A percentile compares a stretch with the other conserved stretches of the same genome.
Conservation (phyloP, 1,139 yeast genomes). For the Pichia sp. region DNA sequence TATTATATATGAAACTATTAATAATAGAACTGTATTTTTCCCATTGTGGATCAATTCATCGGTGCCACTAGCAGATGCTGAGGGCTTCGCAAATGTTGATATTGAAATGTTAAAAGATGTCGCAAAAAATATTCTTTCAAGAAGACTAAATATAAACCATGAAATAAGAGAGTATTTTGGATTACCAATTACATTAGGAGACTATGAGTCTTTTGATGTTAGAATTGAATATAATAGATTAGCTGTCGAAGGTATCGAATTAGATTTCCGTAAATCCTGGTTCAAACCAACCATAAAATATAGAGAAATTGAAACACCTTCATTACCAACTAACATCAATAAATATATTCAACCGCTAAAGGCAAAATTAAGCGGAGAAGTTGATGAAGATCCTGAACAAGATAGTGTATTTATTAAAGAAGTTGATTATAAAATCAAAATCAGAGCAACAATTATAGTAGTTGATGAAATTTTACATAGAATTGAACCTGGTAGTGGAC, state of each 20-base stretch:
- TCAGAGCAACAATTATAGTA: conserved; percentile 24
- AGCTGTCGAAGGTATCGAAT: conserved; percentile 26
- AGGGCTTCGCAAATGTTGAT: conserved; percentile 24
- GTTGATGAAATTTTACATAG: conserved; percentile 14
- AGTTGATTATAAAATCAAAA: conserved; percentile 25
- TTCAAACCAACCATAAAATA: conserved; percentile 21
- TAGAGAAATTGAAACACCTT: conserved; percentile 23
- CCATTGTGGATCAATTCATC: conserved; percentile 26
- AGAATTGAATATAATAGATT: conserved; percentile 23
- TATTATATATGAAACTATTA: conserved; percentile 23
- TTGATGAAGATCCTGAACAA: conserved; percentile 22
- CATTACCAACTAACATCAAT: conserved; percentile 24
- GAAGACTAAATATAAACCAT: conserved; percentile 26
- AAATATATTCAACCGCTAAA: conserved; percentile 26
- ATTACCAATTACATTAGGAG: conserved; percentile 26
- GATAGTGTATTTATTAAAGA: conserved; percentile 19
- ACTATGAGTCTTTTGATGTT: conserved; percentile 24
- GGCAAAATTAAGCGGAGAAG: conserved; percentile 16
- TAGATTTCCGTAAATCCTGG: conserved; percentile 27
- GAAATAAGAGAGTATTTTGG: conserved; percentile 25
- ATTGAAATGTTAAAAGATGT: conserved; percentile 21
- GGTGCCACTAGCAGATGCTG: conserved; percentile 24
- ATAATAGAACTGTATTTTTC: conserved; percentile 26
- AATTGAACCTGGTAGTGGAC: conserved; percentile 25
- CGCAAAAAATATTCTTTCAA: conserved; percentile 20